phyloP scores from a whole-genome alignment of 1,284 basidiomycete genomes.

The Neotropicomus parvogracilis region DNA sequence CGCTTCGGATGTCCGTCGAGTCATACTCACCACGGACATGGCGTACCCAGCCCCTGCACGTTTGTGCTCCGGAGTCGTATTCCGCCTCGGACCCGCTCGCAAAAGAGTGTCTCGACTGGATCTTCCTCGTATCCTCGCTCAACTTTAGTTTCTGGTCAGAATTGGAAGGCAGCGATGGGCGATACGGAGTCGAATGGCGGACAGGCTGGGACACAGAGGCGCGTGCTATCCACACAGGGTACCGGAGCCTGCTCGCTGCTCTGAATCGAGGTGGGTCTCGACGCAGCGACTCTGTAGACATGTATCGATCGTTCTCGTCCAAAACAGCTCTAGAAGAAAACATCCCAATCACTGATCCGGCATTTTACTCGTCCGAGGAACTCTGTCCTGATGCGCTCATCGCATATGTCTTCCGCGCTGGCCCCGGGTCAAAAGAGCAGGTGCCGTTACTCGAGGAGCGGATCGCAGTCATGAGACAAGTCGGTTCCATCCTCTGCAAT shows the following conservation, averaged over 20 bases:
- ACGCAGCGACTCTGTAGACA: not conserved
- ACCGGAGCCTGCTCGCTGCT: slow-evolving; percentile 78
- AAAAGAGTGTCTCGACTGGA: slow-evolving; percentile 67
- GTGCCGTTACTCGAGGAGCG: slow-evolving; percentile 68
- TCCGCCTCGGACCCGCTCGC: slow-evolving; percentile 50
- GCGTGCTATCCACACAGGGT: slow-evolving; percentile 62
- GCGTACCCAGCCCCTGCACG: slow-evolving; percentile 72
- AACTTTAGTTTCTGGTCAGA: slow-evolving; percentile 89
- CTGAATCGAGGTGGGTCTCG: slow-evolving; percentile 61
- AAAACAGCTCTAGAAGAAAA: slow-evolving; percentile 53
- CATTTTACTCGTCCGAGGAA: slow-evolving; percentile 65
- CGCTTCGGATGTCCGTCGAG: slow-evolving; percentile 51
- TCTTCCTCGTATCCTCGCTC: slow-evolving; percentile 77
- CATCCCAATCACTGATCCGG: slow-evolving; percentile 71
- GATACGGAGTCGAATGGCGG: slow-evolving; percentile 75
- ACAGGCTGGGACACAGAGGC: slow-evolving; percentile 56
- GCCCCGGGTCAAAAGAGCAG: slow-evolving; percentile 51
- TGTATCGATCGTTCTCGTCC: not conserved
- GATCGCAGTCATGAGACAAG: slow-evolving; percentile 68
- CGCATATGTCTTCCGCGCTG: slow-evolving; percentile 61
- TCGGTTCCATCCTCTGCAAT: slow-evolving; percentile 61
- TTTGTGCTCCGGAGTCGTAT: slow-evolving; percentile 63
- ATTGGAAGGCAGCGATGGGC: slow-evolving; percentile 47
- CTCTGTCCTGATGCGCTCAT: slow-evolving; percentile 66
- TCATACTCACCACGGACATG: slow-evolving; percentile 73